Conservation (phyloP, 2,329 filamentous ascomycete species). For the Ilyonectria destructans region DNA sequence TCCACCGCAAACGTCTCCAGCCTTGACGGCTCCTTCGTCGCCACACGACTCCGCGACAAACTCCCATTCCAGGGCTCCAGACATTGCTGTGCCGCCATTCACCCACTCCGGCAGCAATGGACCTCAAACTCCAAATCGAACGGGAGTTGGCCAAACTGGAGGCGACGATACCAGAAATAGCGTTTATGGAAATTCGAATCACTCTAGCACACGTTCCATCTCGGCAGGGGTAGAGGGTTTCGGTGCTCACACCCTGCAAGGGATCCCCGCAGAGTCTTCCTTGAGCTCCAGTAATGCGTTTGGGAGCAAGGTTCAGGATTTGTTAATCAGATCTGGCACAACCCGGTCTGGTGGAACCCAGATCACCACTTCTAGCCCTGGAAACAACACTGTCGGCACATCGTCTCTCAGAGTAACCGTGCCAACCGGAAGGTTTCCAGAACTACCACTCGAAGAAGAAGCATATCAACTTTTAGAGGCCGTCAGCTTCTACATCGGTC, state of each 20-base stretch:
- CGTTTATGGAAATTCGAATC: neutral
- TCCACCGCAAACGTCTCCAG: neutral
- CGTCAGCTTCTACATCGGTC: conserved; percentile 13
- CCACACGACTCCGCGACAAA: neutral
- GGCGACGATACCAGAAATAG: neutral
- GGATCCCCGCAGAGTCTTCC: conserved; percentile 4
- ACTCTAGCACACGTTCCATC: neutral
- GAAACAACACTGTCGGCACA: neutral
- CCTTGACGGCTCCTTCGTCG: neutral
- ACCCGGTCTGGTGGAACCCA: neutral
- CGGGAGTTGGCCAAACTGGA: neutral
- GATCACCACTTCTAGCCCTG: neutral
- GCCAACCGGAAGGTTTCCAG: neutral
- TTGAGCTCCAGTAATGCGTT: conserved; percentile 15
- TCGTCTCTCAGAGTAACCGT: neutral
- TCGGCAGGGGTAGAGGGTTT: neutral
- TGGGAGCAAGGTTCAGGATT: conserved; percentile 8
- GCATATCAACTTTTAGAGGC: conserved; percentile 2
- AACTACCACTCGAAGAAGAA: conserved; percentile 8
- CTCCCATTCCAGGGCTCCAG: neutral
- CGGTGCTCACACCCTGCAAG: neutral
- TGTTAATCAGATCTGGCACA: conserved; percentile 9
- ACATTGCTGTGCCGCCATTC: neutral
- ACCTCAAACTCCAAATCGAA: neutral
- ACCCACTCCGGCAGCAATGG: neutral